phyloP scores from a whole-genome alignment of 2,329 filamentous ascomycete species.

The Cladosporium phlei region DNA sequence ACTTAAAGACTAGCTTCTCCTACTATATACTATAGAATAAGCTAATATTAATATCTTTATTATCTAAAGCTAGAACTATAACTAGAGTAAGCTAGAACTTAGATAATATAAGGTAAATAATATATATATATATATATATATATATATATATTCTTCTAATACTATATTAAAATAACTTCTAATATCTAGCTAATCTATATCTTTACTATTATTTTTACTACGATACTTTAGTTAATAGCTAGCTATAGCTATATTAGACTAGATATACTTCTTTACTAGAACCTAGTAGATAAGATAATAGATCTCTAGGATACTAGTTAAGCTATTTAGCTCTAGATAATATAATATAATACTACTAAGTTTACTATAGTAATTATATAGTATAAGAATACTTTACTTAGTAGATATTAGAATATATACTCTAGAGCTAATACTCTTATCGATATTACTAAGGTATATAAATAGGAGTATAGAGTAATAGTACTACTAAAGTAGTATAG shows the following conservation, averaged over 20 bases:
- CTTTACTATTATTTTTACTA: conserved; percentile 10
- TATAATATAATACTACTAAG: conserved; percentile 6
- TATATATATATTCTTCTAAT: not conserved
- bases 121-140: no score
- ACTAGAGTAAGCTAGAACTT: conserved; percentile 9
- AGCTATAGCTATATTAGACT: conserved; percentile 7
- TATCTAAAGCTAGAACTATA: conserved; percentile 6
- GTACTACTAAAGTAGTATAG: not conserved
- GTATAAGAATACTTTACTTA: not conserved
- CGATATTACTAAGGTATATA: conserved; percentile 5
- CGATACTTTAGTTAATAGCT: not conserved
- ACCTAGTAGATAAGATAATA: not conserved
- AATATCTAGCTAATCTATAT: conserved; percentile 11
- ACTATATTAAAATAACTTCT: not conserved
- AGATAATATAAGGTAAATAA: conserved; percentile 6
- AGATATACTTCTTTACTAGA: conserved; percentile 1
- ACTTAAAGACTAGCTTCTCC: conserved; percentile 11
- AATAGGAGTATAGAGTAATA: not conserved
- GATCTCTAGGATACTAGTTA: not conserved
- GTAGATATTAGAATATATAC: conserved; percentile 5
- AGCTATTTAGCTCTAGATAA: conserved; percentile 7
- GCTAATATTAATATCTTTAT: conserved; percentile 2
- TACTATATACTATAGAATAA: conserved; percentile 12
- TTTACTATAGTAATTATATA: conserved; percentile 4
- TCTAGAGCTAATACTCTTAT: conserved; percentile 2